Evolutionary conservation across 2,329 filamentous ascomycete genomes (phyloP), one percentile per base, ranked within the genome.

Genomic region (Calonectria montana): DNA sequence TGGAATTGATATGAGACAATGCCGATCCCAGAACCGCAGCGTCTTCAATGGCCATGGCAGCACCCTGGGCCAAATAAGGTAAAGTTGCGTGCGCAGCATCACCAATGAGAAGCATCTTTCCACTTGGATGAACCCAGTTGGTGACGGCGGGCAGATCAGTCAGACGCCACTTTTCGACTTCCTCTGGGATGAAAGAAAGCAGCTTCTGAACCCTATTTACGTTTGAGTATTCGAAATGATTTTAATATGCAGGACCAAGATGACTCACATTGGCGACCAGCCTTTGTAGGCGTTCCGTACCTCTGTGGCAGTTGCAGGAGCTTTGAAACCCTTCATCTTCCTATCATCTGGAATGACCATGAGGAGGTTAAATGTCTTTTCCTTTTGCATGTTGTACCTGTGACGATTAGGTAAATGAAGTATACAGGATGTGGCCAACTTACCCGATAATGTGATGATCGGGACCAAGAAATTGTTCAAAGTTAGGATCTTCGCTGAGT

Each of bases 381-480:
- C 67, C 29, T 69, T 69, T 45, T 69, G 67, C 67, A 69, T 69
- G 18, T 69, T 69, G 23, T 69, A 69, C 12, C 67, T 69, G 29
- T 39, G 10, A 1, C 39, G 5, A 15, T 65, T n/a, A 65, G 62
- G 16, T 2, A 13, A 2, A n/a, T 29, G 21, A 50, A 23, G 21
- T 13, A 3, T 1, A 35, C 4, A 9, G 25, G 13, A 10, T 9
- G 10, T 8, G 13, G 13, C 12, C 7, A 4, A 47, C 67, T 29
- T 59, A 70, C 53, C 70, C 70, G 16, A 72, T 72, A n/a, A 72
- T 69, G 25, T 72, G 67, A 15, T 69, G 66, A 35, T 65, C 70
- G 8, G 70, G 70, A 43, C 67, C 70, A 23, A 47, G 55, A 29
- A 45, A 69, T 27, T 65, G 67, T 39, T 65, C 70, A 47, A 50